Evolutionary conservation across 2,329 filamentous ascomycete genomes (phyloP).

Genomic region (Sclerotinia nivalis): DNA sequence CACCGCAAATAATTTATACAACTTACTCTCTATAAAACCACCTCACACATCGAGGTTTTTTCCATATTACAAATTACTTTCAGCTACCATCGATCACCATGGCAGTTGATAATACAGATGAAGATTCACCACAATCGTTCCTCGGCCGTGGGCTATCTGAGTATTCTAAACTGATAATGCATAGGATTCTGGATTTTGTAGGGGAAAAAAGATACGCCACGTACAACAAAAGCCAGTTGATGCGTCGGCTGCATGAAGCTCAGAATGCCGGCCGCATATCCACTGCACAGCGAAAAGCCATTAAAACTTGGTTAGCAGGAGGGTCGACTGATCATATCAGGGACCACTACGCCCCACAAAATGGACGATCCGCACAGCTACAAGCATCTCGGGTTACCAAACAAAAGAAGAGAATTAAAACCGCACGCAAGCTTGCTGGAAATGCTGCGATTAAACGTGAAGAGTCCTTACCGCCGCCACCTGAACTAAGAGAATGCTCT

Average conservation of each 20-base stretch:
- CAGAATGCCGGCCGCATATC: not conserved
- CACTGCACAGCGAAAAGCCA: not conserved
- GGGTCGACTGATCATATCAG: not conserved
- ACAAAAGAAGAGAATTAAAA: not conserved
- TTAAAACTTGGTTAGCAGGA: not conserved
- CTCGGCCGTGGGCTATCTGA: not conserved
- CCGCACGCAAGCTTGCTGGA: accelerated
- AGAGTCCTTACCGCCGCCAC: not conserved
- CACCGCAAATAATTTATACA: not conserved
- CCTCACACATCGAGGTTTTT: not conserved
- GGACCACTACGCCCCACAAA: not conserved
- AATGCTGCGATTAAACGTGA: not conserved
- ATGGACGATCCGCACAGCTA: not conserved
- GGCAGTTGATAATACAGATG: not conserved
- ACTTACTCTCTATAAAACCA: not conserved
- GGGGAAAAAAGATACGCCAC: not conserved
- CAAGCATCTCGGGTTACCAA: not conserved
- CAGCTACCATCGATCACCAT: not conserved
- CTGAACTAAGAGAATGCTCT: not conserved
- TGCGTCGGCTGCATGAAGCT: not conserved
- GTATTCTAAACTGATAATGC: not conserved
- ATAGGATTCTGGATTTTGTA: not conserved
- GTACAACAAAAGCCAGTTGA: not conserved
- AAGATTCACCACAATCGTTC: not conserved
- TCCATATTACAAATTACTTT: too few relatives aligned